Evolutionary conservation across 2,329 filamentous ascomycete genomes (phyloP).

Genomic region (Aspergillus luchuensis): DNA sequence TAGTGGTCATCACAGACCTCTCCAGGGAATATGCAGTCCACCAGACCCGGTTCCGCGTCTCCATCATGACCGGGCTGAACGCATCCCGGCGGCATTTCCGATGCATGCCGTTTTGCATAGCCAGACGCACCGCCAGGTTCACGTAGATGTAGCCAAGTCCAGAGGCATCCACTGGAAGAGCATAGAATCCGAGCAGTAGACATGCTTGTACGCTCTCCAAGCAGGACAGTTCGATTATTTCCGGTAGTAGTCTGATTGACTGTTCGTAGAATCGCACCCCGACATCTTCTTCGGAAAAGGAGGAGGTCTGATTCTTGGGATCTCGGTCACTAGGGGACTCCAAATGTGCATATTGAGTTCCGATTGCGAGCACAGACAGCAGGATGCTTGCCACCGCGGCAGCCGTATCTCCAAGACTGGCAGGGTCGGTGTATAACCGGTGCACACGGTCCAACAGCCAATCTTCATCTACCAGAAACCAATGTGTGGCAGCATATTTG

Average conservation of each 20-base stretch:
- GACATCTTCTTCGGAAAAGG: constrained; percentile 49
- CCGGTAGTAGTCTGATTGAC: constrained; percentile 52
- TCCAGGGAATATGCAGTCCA: constrained; percentile 57
- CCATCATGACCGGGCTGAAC: constrained; percentile 45
- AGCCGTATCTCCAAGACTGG: constrained; percentile 38
- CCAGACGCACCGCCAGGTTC: constrained; percentile 53
- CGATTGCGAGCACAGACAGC: constrained; percentile 53
- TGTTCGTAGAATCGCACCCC: constrained; percentile 55
- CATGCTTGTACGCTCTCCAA: constrained; percentile 58
- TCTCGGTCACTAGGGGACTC: constrained; percentile 33
- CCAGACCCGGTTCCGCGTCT: constrained; percentile 55
- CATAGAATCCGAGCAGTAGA: constrained; percentile 55
- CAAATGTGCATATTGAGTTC: constrained; percentile 55
- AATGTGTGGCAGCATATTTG: constrained; percentile 52
- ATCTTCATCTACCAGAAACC: constrained; percentile 50
- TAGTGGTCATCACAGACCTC: constrained; percentile 36
- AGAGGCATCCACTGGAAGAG: constrained; percentile 53
- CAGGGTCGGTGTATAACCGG: constrained; percentile 45
- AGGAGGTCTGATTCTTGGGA: neutral
- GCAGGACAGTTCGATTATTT: constrained; percentile 55
- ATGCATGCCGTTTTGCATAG: constrained; percentile 59
- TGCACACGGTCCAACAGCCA: constrained; percentile 50
- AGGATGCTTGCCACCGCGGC: constrained; percentile 51
- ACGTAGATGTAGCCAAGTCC: constrained; percentile 56
- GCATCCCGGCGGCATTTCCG: constrained; percentile 48